Evolutionary conservation across 805 yeast species (phyloP).

Genomic region (Candida maesae): DNA sequence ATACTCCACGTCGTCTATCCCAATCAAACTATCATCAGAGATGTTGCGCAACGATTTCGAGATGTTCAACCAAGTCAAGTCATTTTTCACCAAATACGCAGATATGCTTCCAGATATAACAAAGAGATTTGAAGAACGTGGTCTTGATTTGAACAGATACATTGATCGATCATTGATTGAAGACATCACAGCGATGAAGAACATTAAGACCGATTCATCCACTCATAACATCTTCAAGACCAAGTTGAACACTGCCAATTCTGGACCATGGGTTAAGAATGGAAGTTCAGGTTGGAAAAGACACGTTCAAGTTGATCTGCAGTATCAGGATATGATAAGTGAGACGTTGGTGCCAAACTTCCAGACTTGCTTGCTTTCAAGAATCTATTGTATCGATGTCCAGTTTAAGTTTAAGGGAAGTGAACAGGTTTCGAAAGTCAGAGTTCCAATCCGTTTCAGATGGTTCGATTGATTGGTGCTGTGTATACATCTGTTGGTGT

Average conservation of each 20-base stretch:
- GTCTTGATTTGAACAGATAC: constrained; percentile 8
- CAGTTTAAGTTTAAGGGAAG: constrained; percentile 36
- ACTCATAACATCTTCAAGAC: constrained; percentile 18
- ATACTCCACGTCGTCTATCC: constrained; percentile 36
- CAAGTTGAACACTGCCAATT: constrained; percentile 7
- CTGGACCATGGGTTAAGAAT: constrained; percentile 18
- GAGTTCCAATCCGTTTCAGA: constrained; percentile 37
- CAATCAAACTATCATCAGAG: constrained; percentile 36
- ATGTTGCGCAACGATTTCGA: constrained; percentile 25
- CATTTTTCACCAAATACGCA: constrained; percentile 20
- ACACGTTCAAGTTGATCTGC: constrained; percentile 38
- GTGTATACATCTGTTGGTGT: too few relatives aligned
- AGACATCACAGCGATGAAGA: constrained; percentile 23
- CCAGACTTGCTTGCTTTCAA: constrained; percentile 58
- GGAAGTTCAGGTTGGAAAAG: constrained; percentile 13
- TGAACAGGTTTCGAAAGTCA: constrained; percentile 21
- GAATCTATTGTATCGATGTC: constrained; percentile 52
- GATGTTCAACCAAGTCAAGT: constrained; percentile 21
- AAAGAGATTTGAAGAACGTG: constrained; percentile 7
- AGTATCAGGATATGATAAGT: constrained; percentile 38
- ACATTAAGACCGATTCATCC: constrained; percentile 14
- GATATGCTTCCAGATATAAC: constrained; percentile 19
- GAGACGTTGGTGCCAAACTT: constrained; percentile 58
- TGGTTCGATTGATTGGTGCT: constrained; percentile 20
- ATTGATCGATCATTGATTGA: constrained; percentile 12